phyloP scores from a whole-genome alignment of 208 protist genomes.

The Endotrypanum monterogeii region DNA sequence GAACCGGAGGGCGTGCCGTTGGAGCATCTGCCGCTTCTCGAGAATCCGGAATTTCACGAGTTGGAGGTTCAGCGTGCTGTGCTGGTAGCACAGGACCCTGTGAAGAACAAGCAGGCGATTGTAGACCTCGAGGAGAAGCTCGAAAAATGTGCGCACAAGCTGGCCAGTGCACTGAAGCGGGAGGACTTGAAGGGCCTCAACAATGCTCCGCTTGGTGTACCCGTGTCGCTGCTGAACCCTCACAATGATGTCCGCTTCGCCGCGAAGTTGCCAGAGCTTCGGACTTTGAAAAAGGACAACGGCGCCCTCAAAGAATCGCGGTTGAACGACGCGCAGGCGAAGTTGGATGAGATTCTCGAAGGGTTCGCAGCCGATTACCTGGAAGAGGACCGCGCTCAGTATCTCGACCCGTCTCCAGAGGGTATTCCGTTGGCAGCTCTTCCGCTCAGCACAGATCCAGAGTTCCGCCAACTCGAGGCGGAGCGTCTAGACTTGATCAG shows the following conservation, averaged over 20 bases:
- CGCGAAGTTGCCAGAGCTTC: constrained; percentile 59
- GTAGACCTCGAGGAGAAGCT: constrained; percentile 64
- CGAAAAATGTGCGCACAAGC: constrained; percentile 65
- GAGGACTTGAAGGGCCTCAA: constrained; percentile 60
- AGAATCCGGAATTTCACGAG: constrained; percentile 49
- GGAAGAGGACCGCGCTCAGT: constrained; percentile 51
- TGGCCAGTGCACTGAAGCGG: constrained; percentile 56
- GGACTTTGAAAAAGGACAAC: constrained; percentile 47
- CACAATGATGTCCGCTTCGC: constrained; percentile 60
- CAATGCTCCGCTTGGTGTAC: constrained; percentile 46
- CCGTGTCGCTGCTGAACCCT: constrained; percentile 50
- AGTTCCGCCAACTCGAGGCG: constrained; percentile 64
- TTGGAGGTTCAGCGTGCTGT: constrained; percentile 69
- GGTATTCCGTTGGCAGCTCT: constrained; percentile 56
- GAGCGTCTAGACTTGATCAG: constrained; percentile 58
- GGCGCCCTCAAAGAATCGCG: constrained; percentile 37
- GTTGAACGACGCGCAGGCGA: constrained; percentile 58
- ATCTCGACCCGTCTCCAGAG: constrained; percentile 51
- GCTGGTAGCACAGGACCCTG: constrained; percentile 55
- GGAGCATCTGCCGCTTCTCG: constrained; percentile 42
- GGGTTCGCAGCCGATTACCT: constrained; percentile 56
- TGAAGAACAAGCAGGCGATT: constrained; percentile 47
- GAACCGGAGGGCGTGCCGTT: constrained; percentile 66
- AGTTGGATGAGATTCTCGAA: constrained; percentile 59
- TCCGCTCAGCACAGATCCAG: constrained; percentile 48